Evolutionary conservation across 140 eudicot species (phyloP).

Genomic region (Anethum foeniculum): DNA sequence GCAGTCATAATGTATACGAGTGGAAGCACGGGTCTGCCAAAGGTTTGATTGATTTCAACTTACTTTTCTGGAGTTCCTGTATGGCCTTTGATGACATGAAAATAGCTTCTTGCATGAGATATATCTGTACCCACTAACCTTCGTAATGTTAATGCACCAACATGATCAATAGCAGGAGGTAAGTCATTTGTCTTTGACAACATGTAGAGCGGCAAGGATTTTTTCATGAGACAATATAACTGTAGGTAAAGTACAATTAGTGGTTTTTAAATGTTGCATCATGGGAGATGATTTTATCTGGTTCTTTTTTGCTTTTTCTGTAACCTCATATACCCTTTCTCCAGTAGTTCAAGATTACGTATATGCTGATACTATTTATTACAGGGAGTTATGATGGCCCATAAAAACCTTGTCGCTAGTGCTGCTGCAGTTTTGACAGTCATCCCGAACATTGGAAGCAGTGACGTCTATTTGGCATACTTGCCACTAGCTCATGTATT

Average conservation of each 20-base stretch:
- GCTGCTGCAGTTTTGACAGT: constrained; percentile 91
- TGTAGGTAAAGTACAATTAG: neutral
- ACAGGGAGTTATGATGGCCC: constrained; percentile 99
- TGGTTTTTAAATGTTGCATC: neutral
- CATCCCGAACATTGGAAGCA: constrained; percentile 56
- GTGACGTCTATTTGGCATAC: constrained; percentile 81
- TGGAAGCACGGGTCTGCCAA: constrained; percentile 98
- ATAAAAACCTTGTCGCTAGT: constrained; percentile 82
- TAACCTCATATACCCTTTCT: neutral
- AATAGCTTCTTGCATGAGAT: neutral
- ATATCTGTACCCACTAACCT: neutral
- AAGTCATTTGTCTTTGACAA: neutral
- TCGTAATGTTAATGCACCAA: neutral
- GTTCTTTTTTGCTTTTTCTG: neutral
- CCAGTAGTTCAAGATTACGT: neutral
- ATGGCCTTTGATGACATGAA: neutral
- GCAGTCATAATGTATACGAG: constrained; percentile 99
- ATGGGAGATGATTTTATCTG: neutral
- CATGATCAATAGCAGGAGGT: neutral
- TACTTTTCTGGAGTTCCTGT: neutral
- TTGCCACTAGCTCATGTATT: constrained; percentile 93
- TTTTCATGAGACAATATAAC: neutral
- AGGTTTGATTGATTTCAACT: constrained; percentile 40
- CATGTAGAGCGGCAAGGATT: neutral
- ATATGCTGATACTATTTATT: constrained; percentile 6